phyloP scores from a whole-genome alignment of 495 filamentous ascomycete genomes.

The Immersiella caudata region DNA sequence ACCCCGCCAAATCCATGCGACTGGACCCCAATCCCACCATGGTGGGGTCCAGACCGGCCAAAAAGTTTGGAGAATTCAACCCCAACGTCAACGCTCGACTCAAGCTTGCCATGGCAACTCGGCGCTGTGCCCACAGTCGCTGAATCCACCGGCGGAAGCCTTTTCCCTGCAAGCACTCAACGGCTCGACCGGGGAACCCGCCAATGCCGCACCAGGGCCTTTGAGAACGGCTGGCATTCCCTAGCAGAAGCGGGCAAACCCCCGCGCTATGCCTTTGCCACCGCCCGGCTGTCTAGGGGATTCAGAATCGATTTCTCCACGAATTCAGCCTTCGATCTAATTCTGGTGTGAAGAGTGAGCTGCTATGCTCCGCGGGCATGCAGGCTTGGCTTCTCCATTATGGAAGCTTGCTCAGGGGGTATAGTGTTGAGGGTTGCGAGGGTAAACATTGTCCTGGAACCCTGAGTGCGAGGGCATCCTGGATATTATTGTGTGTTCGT shows the following conservation, averaged over 20 bases:
- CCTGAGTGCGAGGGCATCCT: not conserved
- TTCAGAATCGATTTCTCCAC: not conserved
- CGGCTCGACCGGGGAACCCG: not conserved
- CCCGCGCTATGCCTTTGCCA: no score
- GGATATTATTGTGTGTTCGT: not conserved
- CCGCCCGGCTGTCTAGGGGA: not conserved
- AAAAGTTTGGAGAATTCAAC: not conserved
- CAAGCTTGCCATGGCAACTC: slow-evolving; percentile 14
- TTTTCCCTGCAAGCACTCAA: not conserved
- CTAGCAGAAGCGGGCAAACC: no score
- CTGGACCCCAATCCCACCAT: not conserved
- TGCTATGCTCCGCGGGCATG: not conserved
- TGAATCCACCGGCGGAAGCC: not conserved
- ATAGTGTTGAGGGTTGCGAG: not conserved
- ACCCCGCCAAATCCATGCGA: not conserved
- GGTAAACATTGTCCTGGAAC: not conserved
- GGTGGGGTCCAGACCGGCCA: not conserved
- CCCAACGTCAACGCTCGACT: slow-evolving; percentile 3
- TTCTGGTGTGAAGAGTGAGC: not conserved
- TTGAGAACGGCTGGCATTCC: no score
- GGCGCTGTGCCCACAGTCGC: not conserved
- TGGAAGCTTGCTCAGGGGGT: not conserved
- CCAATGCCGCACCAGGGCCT: not conserved
- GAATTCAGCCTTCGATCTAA: not conserved
- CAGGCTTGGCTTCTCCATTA: not conserved